Evolutionary conservation across 176 grass and related monocot species (phyloP), one percentile per base, ranked within the genome.

Genomic region (Carex pumila): DNA sequence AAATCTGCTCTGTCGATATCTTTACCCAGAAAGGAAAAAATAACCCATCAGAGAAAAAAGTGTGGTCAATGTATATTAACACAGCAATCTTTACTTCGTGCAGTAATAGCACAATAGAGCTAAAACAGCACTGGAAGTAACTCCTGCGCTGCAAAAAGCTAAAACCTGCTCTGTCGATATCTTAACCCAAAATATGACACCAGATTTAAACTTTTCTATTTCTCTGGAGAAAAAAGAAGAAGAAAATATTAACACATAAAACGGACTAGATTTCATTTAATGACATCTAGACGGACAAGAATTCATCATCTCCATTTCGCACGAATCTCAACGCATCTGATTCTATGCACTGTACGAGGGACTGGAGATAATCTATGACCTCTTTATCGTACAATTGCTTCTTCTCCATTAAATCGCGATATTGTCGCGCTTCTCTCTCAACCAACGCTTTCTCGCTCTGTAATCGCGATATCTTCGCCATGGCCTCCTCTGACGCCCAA

Each of bases 401-500:
- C 91, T 97, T 86, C 79, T 94, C 69, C 3, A 61, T 81, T 30
- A 92, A 84, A 36, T 97, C 86, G 12, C 37, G 34, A 62, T 82
- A 89, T 17, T 90, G 90, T 43, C 88, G 79, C 12, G 90, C 89
- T 84, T 97, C 94, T 73, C 91, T 88, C 91, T 94, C 91, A 25
- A 94, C 79, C 39, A 84, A 52, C 0, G 90, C 91, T 67, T 92
- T 97, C 86, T 97, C 91, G 50, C 80, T 90, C 2, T 89, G 90
- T 56, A 97, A 83, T 69, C 36, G 74, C 49, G 87, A 83, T 47
- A 97, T 97, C 86, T 97, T 97, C 31, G 94, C 91, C 91, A 92
- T 91, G n/a, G 91, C 88, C 70, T 97, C 94, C 6, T 94, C 85
- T 0, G 88, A 87, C 0, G 94, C 94, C 1, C 91, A 92, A 12